Evolutionary conservation across 352 stramenopile species (phyloP).

Genomic region (Plasmopara viticola): DNA sequence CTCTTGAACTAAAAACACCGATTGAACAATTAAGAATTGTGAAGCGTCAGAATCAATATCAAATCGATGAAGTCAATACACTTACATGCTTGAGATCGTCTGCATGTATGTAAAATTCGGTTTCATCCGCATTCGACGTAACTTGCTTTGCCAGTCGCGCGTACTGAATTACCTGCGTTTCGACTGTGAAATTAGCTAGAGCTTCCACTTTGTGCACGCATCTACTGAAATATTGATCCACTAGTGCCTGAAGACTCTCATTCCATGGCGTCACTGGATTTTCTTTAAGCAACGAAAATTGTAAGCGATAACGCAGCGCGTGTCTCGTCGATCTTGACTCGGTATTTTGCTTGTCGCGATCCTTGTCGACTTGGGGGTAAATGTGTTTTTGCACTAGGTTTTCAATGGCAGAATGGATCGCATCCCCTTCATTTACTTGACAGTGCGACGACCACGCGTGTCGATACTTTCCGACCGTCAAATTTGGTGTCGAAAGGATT

Average conservation of each 20-base stretch:
- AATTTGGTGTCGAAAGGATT: slow-evolving; percentile 4
- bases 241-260: slow-evolving; percentile 37
- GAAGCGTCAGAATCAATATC: background rate
- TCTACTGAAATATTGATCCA: slow-evolving; percentile 33
- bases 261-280: slow-evolving; percentile 32
- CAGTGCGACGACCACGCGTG: slow-evolving; percentile 55
- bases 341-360: slow-evolving; percentile 1
- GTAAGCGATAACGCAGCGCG: slow-evolving; percentile 55
- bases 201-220: slow-evolving; percentile 45
- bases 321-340: slow-evolving; percentile 31
- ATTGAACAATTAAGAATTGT: background rate
- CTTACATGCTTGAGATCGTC: slow-evolving; percentile 67
- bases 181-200: slow-evolving; percentile 63
- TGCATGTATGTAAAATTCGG: slow-evolving; percentile 38
- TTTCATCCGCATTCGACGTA: slow-evolving; percentile 22
- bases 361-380: slow-evolving; percentile 17
- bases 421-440: slow-evolving; percentile 18
- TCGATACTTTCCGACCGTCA: slow-evolving; percentile 54
- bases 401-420: slow-evolving; percentile 29
- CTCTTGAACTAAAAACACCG: slow-evolving; percentile 56
- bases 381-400: slow-evolving; percentile 36
- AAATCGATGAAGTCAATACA: background rate
- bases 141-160: slow-evolving; percentile 56
- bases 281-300: slow-evolving; percentile 68
- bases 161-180: slow-evolving; percentile 67